phyloP scores from a whole-genome alignment of 768 basidiomycete species.

The Lactifluus subvellereus region DNA sequence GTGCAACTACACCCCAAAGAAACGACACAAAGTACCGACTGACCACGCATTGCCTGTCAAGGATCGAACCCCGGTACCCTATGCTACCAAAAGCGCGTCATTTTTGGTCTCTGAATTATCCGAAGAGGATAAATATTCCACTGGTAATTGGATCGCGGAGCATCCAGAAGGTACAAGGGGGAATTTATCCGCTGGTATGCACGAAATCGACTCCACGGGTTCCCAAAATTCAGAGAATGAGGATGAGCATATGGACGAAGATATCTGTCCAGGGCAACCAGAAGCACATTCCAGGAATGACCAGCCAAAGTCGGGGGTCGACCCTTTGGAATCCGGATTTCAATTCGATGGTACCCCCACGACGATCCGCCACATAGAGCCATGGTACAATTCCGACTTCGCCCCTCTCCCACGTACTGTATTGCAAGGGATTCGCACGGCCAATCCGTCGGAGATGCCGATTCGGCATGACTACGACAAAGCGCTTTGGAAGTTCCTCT shows the following conservation, averaged over 20 bases:
- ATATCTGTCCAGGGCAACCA: background rate
- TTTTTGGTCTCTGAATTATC: slow-evolving; percentile 41
- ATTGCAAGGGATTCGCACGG: slow-evolving; percentile 46
- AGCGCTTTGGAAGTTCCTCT: slow-evolving; percentile 43
- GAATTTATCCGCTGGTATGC: slow-evolving; percentile 4
- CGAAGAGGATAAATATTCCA: slow-evolving; percentile 31
- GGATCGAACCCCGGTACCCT: slow-evolving; percentile 37
- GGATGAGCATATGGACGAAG: slow-evolving; percentile 20
- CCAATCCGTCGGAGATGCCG: slow-evolving; percentile 58
- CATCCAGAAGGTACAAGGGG: slow-evolving; percentile 22
- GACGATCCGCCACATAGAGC: slow-evolving; percentile 39
- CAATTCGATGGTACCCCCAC: slow-evolving; percentile 14
- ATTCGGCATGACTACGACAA: slow-evolving; percentile 48
- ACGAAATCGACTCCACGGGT: slow-evolving; percentile 20
- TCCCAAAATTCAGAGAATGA: slow-evolving; percentile 23
- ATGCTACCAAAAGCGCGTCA: slow-evolving; percentile 43
- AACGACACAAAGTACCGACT: slow-evolving; percentile 48
- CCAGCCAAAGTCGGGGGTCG: slow-evolving; percentile 3
- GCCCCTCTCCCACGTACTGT: slow-evolving; percentile 55
- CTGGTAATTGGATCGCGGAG: slow-evolving; percentile 26
- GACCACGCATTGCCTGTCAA: slow-evolving; percentile 35
- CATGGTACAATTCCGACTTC: slow-evolving; percentile 56
- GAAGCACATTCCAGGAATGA: slow-evolving; percentile 8
- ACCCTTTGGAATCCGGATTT: slow-evolving; percentile 4
- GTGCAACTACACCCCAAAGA: slow-evolving; percentile 72